A percentile compares a stretch with the other conserved stretches of the same genome.
Conservation (phyloP, 257 asterid genomes). For the Craterostigma plantagineum region DNA sequence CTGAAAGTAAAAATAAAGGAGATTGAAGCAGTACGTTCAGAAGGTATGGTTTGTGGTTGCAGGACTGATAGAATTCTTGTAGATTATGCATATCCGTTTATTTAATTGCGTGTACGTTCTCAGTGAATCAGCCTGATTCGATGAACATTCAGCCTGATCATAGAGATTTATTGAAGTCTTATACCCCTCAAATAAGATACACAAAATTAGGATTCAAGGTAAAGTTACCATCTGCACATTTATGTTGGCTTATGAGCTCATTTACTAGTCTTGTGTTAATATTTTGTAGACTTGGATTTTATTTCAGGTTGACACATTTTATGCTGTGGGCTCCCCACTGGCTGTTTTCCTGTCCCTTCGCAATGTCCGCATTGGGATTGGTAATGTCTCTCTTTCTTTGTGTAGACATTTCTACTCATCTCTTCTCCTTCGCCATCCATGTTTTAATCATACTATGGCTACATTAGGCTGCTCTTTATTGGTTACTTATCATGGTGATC, state of each 20-base stretch:
- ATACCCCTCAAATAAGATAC: slow-evolving; percentile 61
- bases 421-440: no score
- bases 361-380: slow-evolving; percentile 81
- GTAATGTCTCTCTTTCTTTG: slow-evolving; percentile 23
- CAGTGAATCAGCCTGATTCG: slow-evolving; percentile 13
- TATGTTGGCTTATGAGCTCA: background rate
- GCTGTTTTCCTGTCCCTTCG: slow-evolving; percentile 96
- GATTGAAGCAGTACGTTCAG: slow-evolving; percentile 24
- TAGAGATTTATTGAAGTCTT: slow-evolving; percentile 35
- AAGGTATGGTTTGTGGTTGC: slow-evolving; percentile 28
- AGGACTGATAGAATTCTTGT: background rate
- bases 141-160: slow-evolving; percentile 18
- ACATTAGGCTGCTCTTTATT: no score
- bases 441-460: no score
- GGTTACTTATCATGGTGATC: no score
- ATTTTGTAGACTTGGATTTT: background rate
- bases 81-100: no score
- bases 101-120: no score
- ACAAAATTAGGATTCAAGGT: slow-evolving; percentile 80
- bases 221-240: slow-evolving; percentile 10
- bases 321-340: slow-evolving; percentile 95
- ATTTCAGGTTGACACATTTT: slow-evolving; percentile 84
- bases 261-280: no score
- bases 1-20: slow-evolving; percentile 43
- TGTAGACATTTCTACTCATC: slow-evolving; percentile 6